These are phyloP conservation scores for Dioscorea alata DNA, from an alignment of 106 monocot genomes.

Conservation along the genomic window DNA sequence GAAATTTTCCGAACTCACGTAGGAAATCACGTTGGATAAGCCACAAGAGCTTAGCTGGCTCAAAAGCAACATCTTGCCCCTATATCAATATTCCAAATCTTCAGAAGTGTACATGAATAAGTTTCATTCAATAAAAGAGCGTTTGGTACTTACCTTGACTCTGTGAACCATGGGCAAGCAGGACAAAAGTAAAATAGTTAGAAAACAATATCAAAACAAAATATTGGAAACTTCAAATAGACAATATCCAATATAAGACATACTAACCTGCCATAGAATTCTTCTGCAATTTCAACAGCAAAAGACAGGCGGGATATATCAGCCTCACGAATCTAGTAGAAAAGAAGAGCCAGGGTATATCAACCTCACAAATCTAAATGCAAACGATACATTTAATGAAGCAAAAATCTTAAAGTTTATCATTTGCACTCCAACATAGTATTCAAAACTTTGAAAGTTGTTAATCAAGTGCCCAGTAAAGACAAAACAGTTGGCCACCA, in stretches of 20 bases:
- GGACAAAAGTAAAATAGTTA: conserved; percentile 20
- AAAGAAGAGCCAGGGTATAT: conserved; percentile 87
- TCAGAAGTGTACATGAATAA: not conserved
- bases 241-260: not conserved
- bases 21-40: conserved; percentile 99
- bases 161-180: conserved; percentile 28
- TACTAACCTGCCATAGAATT: conserved; percentile 93
- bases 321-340: conserved; percentile 90
- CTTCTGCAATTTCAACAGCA: conserved; percentile 99
- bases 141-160: conserved; percentile 66
- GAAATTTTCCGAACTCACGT: conserved; percentile 52
- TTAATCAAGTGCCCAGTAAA: conserved; percentile 6
- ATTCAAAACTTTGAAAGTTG: conserved; percentile 8
- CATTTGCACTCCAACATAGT: not conserved
- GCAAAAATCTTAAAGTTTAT: conserved; percentile 3
- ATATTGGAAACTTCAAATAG: conserved; percentile 1
- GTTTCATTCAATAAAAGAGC: not conserved
- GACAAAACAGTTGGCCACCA: conserved; percentile 10
- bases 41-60: conserved; percentile 96
- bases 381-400: not conserved
- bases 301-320: conserved; percentile 90
- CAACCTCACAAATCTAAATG: conserved; percentile 68
- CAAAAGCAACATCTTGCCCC: conserved; percentile 99
- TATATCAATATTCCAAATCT: conserved; percentile 23
- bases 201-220: conserved; percentile 8